A percentile compares a stretch with the other conserved stretches of the same genome.
Evolutionary conservation across 345 rosid species (phyloP).

Genomic region (Eutrema yunnanense): DNA sequence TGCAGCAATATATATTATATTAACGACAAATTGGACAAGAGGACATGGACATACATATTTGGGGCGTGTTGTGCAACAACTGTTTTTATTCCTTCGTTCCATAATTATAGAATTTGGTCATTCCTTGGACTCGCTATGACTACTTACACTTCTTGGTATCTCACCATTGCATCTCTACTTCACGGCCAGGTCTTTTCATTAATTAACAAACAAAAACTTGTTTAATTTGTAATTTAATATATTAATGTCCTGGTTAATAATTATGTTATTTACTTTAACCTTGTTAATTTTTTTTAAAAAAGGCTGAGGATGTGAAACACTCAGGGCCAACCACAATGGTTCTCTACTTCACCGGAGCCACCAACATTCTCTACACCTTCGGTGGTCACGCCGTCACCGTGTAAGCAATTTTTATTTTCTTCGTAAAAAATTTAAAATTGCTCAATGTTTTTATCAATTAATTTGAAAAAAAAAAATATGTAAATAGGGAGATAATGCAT

Average conservation of each 20-base stretch:
- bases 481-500: slow-evolving; percentile 85
- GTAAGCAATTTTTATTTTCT: slow-evolving; percentile 34
- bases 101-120: slow-evolving; percentile 93
- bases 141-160: slow-evolving; percentile 92
- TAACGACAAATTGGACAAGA: slow-evolving; percentile 96
- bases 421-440: not conserved
- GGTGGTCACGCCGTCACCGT: slow-evolving; percentile 99
- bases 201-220: not conserved
- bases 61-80: slow-evolving; percentile 99
- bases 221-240: not conserved
- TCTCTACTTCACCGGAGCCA: slow-evolving; percentile 96
- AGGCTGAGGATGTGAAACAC: slow-evolving; percentile 89
- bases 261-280: not conserved
- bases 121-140: slow-evolving; percentile 92
- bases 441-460: not conserved
- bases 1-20: slow-evolving; percentile 95
- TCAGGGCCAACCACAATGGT: slow-evolving; percentile 85
- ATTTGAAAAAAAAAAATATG: not conserved
- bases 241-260: not conserved
- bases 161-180: slow-evolving; percentile 76
- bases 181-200: slow-evolving; percentile 72
- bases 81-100: slow-evolving; percentile 95
- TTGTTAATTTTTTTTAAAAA: not conserved
- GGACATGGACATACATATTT: slow-evolving; percentile 98
- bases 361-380: slow-evolving; percentile 94